Base-by-base conservation (phyloP, 345 rosid species). In the Hibiscus mutabilis region DNA sequence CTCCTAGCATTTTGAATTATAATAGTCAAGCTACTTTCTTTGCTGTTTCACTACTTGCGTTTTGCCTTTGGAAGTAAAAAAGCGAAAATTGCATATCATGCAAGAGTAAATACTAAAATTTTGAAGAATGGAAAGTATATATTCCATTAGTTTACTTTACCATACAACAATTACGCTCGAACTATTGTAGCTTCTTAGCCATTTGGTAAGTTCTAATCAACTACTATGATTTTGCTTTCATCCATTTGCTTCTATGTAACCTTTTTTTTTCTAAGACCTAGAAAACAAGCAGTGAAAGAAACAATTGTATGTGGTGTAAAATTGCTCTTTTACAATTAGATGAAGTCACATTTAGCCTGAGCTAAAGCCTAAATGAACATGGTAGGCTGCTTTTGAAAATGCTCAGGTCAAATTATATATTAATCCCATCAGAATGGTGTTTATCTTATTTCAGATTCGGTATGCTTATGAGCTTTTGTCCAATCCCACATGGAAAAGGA, bases 391-490 rank as follows among this genome's bases (percentile, higher is more conserved):
- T 15, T 61, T 18, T 73, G 21, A 53, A 40, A 31, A 37, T 29
- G 40, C 37, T 22, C 31, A 49, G 27, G 29, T 29, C 7, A 31
- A 22, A 72, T 51, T 1, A 59, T 40, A 22, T 55, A 47, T 37
- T 44, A 56, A 69, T 21, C 16, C 66, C 29, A 53, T 31, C 18
- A 27, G 40, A 60, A 14, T 40, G 69, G 40, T 72, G 49, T 60
- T 72, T 66, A 52, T 18, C 79, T 16, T 16, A 62, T 76, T 83
- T 79, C 89, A 94, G 98, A 79, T 85, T 55, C 91, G 71, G 52
- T 91, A 91, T 83, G 93, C 95, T 25, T 91, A 86, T 74, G 98
- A 94, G 83, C 75, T 94, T 71, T 78, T 94, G 79, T 84, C 76
- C 5, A 84, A 91, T 85, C 82, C 81, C 52, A 62, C 81, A 49